Conservation (phyloP, 208 protist genomes). For the Acanthamoeba sp. region DNA sequence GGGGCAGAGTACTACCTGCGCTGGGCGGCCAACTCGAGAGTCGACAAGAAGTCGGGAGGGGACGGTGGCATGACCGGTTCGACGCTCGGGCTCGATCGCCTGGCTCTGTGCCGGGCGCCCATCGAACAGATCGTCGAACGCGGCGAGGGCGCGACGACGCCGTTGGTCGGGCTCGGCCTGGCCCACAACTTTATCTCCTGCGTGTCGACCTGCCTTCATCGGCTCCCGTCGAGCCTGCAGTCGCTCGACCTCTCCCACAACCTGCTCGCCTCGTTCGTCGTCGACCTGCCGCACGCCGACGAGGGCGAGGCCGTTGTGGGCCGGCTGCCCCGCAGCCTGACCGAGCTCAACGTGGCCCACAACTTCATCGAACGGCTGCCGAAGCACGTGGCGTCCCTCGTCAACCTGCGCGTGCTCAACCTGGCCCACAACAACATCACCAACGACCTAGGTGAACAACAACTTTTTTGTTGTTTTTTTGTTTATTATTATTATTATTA, state of each 20-base stretch:
- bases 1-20: constrained; percentile 31
- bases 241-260: constrained; percentile 6
- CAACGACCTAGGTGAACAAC: not conserved
- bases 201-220: not conserved
- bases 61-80: too few species aligned
- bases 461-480: not conserved
- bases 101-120: too few species aligned
- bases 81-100: too few species aligned
- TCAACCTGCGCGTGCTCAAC: not conserved
- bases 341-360: constrained; percentile 3
- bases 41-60: not conserved
- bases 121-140: too few species aligned
- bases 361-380: not conserved
- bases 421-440: not conserved
- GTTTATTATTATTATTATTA: too few species aligned
- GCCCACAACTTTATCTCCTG: too few species aligned
- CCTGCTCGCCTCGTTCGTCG: not conserved
- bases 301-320: not conserved
- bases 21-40: not conserved
- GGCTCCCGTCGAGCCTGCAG: not conserved
- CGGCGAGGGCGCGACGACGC: too few species aligned
- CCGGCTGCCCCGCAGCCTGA: not conserved
- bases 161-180: too few species aligned
- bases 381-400: not conserved
- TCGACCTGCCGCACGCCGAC: not conserved